These are phyloP conservation scores for Nannochloropsis oceanica DNA, from an alignment of 108 stramenopile genomes.

Conservation along the genomic window DNA sequence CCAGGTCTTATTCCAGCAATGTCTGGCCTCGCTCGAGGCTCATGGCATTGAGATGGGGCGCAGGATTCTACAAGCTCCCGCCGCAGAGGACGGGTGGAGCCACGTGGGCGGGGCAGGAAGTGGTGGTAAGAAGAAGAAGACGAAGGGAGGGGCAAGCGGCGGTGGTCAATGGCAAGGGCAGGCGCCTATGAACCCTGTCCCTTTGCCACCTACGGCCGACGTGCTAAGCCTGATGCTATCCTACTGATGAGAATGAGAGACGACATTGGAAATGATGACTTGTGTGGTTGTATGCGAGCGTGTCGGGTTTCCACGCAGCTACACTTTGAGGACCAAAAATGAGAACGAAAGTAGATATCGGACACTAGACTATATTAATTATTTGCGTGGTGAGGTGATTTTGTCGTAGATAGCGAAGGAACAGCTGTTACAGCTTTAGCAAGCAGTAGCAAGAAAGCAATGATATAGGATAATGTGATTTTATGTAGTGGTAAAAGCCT, in stretches of 20 bases:
- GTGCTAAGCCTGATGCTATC: not conserved
- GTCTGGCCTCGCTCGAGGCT: conserved; percentile 11
- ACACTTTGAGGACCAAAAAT: too few species aligned
- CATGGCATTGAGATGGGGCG: conserved; percentile 10
- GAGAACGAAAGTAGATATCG: not conserved
- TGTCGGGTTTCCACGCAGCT: too few species aligned
- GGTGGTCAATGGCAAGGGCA: not conserved
- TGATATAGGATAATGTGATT: not conserved
- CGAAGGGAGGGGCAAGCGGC: not conserved
- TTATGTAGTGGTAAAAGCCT: not conserved
- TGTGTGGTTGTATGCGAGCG: not conserved
- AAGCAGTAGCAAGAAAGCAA: not conserved
- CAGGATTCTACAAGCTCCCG: not conserved
- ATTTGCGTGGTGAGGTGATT: not conserved
- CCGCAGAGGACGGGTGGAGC: not conserved
- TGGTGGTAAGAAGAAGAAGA: not conserved
- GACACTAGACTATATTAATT: not conserved
- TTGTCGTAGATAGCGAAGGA: not conserved
- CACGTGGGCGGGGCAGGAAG: not conserved
- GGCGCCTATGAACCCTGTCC: not conserved
- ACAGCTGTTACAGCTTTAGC: not conserved
- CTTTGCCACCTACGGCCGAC: not conserved
- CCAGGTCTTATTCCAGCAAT: conserved; percentile 20
- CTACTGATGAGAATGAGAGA: not conserved
- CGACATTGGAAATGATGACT: not conserved